These are phyloP conservation scores for Naganishia kalamii DNA, from an alignment of 768 basidiomycete genomes.

Conservation along the genomic window DNA sequence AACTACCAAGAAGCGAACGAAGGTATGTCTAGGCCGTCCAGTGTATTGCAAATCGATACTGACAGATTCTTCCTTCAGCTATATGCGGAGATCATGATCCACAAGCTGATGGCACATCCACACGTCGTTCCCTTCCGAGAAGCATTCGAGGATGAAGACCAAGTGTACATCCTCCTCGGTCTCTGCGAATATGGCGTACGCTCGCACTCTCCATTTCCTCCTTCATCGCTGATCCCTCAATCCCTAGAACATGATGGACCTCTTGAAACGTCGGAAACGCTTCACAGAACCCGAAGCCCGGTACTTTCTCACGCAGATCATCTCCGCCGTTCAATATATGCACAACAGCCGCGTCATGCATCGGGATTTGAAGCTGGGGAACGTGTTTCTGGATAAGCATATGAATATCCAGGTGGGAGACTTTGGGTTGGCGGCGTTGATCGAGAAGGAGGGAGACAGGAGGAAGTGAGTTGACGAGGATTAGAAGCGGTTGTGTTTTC, in stretches of 20 bases:
- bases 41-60: background rate
- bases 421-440: conserved; percentile 92
- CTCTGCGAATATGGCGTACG: conserved; percentile 73
- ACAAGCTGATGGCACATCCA: conserved; percentile 79
- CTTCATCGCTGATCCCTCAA: conserved; percentile 1
- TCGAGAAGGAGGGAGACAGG: conserved; percentile 90
- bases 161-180: conserved; percentile 96
- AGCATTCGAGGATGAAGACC: conserved; percentile 89
- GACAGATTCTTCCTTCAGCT: conserved; percentile 53
- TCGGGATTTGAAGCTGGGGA: conserved; percentile 92
- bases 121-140: conserved; percentile 89
- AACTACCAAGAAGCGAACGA: conserved; percentile 94
- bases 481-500: background rate
- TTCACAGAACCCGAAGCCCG: conserved; percentile 89
- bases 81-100: conserved; percentile 98
- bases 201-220: conserved; percentile 8
- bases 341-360: conserved; percentile 94
- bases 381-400: conserved; percentile 65
- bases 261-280: conserved; percentile 75
- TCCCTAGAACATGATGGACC: conserved; percentile 50
- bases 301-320: conserved; percentile 86
- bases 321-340: conserved; percentile 96
- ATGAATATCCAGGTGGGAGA: conserved; percentile 98
- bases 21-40: conserved; percentile 53
- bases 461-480: conserved; percentile 62